Conservation (phyloP, 305 asterid genomes). For the Rubia peregrina region DNA sequence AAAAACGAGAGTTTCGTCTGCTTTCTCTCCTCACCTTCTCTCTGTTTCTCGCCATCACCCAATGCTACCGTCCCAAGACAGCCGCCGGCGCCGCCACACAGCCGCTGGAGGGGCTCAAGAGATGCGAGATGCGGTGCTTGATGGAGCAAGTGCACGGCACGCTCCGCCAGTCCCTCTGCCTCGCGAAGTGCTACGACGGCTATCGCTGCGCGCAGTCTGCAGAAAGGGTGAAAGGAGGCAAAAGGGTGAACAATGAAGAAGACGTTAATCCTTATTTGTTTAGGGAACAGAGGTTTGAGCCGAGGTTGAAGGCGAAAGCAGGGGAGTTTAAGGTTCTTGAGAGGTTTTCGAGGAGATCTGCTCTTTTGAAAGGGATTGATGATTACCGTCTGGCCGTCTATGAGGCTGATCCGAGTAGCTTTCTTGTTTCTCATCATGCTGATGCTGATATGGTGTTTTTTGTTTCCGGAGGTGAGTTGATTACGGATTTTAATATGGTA, state of each 20-base stretch:
- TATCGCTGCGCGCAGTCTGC: not conserved
- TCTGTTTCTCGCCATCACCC: constrained; percentile 15
- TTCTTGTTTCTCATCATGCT: constrained; percentile 37
- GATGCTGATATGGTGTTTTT: constrained; percentile 31
- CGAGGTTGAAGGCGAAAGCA: constrained; percentile 18
- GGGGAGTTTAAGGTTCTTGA: constrained; percentile 33
- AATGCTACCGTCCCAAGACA: constrained; percentile 6
- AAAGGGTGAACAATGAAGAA: not conserved
- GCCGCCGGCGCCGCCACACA: not conserved
- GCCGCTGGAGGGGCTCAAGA: constrained; percentile 17
- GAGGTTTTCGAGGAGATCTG: constrained; percentile 29
- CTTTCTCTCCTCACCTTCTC: constrained; percentile 19
- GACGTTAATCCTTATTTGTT: constrained; percentile 31
- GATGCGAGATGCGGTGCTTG: constrained; percentile 21
- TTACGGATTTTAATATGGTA: not conserved
- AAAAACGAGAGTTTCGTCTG: constrained; percentile 4
- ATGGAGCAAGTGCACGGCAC: not conserved
- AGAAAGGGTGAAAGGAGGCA: not conserved
- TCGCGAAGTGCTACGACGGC: not conserved
- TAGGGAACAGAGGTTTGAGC: constrained; percentile 21
- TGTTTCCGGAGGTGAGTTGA: constrained; percentile 26
- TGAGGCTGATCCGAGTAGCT: constrained; percentile 36
- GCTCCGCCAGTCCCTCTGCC: not conserved
- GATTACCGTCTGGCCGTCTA: constrained; percentile 27
- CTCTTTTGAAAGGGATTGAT: constrained; percentile 36